Evolutionary conservation across 805 yeast genomes (phyloP).

Genomic region (Isabelozyma gotoi): DNA sequence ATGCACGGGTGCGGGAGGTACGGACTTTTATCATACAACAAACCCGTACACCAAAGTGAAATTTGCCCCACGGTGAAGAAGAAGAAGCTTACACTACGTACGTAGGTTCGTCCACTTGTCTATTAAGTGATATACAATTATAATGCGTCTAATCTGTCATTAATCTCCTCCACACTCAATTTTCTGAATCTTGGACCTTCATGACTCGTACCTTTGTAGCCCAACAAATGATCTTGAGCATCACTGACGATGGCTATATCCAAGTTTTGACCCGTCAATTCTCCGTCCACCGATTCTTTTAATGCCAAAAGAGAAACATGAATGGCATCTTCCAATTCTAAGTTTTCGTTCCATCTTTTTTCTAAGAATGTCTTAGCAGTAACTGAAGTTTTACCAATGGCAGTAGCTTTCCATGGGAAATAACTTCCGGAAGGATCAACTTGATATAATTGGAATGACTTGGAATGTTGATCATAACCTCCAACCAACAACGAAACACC

Average conservation of each 20-base stretch:
- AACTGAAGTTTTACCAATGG: conserved; percentile 92
- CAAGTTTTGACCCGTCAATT: conserved; percentile 93
- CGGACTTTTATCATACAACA: not conserved
- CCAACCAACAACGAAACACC: conserved; percentile 95
- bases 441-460: conserved; percentile 78
- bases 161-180: conserved; percentile 85
- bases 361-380: conserved; percentile 98
- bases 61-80: too few species aligned
- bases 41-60: not conserved
- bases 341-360: conserved; percentile 96
- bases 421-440: conserved; percentile 98
- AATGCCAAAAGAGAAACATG: conserved; percentile 92
- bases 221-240: conserved; percentile 77
- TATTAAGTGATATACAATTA: too few species aligned
- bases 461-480: conserved; percentile 80
- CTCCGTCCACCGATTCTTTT: conserved; percentile 97
- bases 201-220: conserved; percentile 80
- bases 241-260: conserved; percentile 87
- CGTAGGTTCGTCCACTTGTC: too few species aligned
- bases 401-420: conserved; percentile 99
- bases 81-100: too few species aligned
- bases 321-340: conserved; percentile 96
- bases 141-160: conserved; percentile 91
- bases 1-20: not conserved
- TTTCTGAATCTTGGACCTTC: conserved; percentile 88